Evolutionary conservation across 2,329 filamentous ascomycete genomes (phyloP), one percentile per base, ranked within the genome.

Genomic region (Aciculosporium take): DNA sequence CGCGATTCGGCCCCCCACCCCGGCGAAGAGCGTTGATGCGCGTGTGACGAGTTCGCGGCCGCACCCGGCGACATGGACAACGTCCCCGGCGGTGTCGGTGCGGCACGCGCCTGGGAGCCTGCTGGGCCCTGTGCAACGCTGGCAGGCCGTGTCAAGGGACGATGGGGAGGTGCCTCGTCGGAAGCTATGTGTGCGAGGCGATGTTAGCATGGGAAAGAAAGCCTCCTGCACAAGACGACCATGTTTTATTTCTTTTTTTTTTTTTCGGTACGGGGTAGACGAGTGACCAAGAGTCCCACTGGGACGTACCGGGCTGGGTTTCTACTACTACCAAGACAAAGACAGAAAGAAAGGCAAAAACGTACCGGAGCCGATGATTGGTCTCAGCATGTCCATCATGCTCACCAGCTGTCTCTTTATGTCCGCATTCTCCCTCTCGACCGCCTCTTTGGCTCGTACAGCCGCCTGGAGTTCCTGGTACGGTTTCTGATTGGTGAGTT

Each of bases 401-500:
- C 71, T 69, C 43, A 75, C 71, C 49, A 94, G 62, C 25, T 78
- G 73, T 55, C 74, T 69, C 53, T 78, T 80, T 48, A 93, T 80
- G 48, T 88, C 82, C 46, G 76, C 74, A 64, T 91, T 89, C 62
- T 94, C 85, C 25, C 76, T 74, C 62, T 86, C 76, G 40, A 86
- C 75, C 12, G 73, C 72, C 55, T 89, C 82, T 64, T 86, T 88
- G 59, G 86, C 79, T 25, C 76, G 70, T 42, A 89, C 60, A 8
- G 78, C 83, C 23, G 75, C 68, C 59, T 93, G 84, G 17, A 94
- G 72, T 56, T 94, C 86, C 56, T 84, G 79, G 52, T 87, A 88
- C 0, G 85, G 84, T 58, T 88, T 79, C 61, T 86, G 81, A 43
- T 73, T 80, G 43, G 83, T 84, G 49, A 93, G 69, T 47, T 89